Evolutionary conservation across 2,329 filamentous ascomycete genomes (phyloP), one percentile per base, ranked within the genome.

Genomic region (Alternaria triticimaculans): DNA sequence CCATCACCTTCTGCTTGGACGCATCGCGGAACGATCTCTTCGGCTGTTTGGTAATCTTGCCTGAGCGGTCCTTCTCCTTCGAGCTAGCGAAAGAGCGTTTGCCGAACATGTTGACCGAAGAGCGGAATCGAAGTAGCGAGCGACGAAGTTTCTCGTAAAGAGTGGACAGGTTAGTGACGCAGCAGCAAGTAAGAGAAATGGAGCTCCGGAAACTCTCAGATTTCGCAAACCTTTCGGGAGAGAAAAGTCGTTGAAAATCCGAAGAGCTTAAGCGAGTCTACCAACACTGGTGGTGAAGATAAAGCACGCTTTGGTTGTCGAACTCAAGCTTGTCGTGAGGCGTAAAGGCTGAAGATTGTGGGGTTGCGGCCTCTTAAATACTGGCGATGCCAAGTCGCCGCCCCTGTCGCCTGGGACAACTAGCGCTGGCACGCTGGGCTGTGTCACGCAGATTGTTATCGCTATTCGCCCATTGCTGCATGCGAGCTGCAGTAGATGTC

Each of bases 81-180:
- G 91, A 90, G 81, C 74, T 79, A 67, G 90, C 87, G 84, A 96
- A 94, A 78, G 94, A 94, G 81, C 93, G 93, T 85, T 94, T 96
- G 54, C 77, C 77, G 87, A 97, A 97, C 93, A 97, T 97, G 82
- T 80, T 85, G 84, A 71, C 70, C 74, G 78, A 81, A 81, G 79
- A 80, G 73, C 77, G 74, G 74, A 74, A 80, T 76, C 75, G 80
- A 75, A 79, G 66, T 70, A 79, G 70, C 72, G 74, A 77, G 70
- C 67, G 74, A 76, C 72, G 67, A 64, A 74, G 83, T 83, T 84
- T 83, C 84, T 73, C 66, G 70, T 68, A 81, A 83, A 82, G 82
- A 83, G 80, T 77, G 82, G 79, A 80, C 74, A 76, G 76, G 76
- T 80, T 82, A 81, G 81, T 85, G 84, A 85, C 83, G 84, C 84